Percentiles rank a stretch among this genome's conserved stretches.
phyloP scores from a whole-genome alignment of 106 monocot genomes.

The Hemerocallis citrina region DNA sequence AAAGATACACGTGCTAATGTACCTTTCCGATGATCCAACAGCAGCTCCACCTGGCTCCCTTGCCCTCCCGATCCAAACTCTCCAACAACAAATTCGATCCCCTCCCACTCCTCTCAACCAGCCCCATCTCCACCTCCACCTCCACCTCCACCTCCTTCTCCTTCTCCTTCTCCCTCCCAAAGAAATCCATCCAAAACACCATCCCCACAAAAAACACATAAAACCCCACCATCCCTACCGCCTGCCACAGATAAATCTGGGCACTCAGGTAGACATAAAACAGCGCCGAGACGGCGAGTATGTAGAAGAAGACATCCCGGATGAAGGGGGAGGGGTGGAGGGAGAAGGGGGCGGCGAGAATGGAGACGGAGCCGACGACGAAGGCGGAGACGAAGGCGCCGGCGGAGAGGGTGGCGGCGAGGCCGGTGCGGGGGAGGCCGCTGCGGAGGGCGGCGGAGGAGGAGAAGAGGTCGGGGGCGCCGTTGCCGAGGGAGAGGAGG shows the following conservation, averaged over 20 bases:
- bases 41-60: conserved; percentile 1
- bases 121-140: conserved; percentile 13
- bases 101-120: conserved; percentile 5
- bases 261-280: conserved; percentile 90
- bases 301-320: conserved; percentile 79
- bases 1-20: no score
- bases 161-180: neutral
- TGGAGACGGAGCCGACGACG: conserved; percentile 74
- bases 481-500: conserved; percentile 94
- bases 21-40: conserved; percentile 20
- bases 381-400: conserved; percentile 92
- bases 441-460: conserved; percentile 67
- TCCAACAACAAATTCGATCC: neutral
- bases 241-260: conserved; percentile 91
- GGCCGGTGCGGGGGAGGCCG: conserved; percentile 56
- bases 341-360: conserved; percentile 52
- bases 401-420: conserved; percentile 87
- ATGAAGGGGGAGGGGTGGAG: conserved; percentile 58
- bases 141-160: neutral
- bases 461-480: conserved; percentile 83
- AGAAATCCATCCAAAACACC: conserved; percentile 93
- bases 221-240: conserved; percentile 60
- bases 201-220: conserved; percentile 85
- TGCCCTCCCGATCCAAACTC: neutral
- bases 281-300: conserved; percentile 56